These are phyloP conservation scores for Phascolomyces articulosus DNA, from an alignment of 371 early-diverging fungal genomes.

Conservation along the genomic window DNA sequence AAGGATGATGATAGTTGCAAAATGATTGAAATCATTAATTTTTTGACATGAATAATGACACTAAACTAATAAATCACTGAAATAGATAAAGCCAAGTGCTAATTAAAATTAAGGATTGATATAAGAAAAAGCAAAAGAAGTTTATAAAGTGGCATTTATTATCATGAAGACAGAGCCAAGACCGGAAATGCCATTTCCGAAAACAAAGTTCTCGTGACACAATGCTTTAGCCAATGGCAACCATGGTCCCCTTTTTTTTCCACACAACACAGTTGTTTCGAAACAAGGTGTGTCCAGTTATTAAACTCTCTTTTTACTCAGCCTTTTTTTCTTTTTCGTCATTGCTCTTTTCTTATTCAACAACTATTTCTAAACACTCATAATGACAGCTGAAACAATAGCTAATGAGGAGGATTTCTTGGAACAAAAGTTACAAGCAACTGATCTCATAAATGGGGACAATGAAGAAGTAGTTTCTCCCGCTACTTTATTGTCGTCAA, in stretches of 20 bases:
- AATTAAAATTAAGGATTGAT: no score
- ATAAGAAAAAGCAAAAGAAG: no score
- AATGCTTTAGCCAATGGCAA: background rate
- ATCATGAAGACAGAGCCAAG: background rate
- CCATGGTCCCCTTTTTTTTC: background rate
- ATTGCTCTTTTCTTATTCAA: background rate
- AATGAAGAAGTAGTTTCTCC: background rate
- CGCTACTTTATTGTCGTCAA: background rate
- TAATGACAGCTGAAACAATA: background rate
- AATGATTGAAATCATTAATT: no score
- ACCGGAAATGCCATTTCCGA: background rate
- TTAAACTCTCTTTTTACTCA: background rate
- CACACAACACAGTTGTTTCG: background rate
- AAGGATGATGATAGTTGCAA: no score
- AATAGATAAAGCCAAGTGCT: no score
- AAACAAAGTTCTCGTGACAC: constrained; percentile 7
- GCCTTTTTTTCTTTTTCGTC: background rate
- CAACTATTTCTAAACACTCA: background rate
- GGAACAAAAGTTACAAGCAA: constrained; percentile 1
- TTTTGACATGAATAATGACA: no score
- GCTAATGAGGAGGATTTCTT: background rate
- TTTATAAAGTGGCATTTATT: no score
- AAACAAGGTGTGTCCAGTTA: background rate
- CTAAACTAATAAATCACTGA: no score
- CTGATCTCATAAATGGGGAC: background rate